Evolutionary conservation across 441 rosid species (phyloP).

Genomic region (Arabidopsis hybrid): DNA sequence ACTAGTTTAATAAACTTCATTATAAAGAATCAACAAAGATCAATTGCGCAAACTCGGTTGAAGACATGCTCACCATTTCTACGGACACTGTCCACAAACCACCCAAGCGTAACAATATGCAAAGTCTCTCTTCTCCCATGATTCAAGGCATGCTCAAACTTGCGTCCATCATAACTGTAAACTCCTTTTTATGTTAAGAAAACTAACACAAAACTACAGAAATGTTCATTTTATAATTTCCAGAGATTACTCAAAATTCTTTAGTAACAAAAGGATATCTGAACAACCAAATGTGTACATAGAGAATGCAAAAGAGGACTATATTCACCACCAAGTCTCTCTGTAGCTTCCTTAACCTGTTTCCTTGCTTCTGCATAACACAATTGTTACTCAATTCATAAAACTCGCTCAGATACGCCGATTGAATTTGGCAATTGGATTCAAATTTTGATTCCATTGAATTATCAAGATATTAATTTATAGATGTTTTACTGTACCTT

Average conservation of each 20-base stretch:
- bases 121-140: slow-evolving; percentile 77
- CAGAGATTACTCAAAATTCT: neutral
- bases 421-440: neutral
- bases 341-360: slow-evolving; percentile 89
- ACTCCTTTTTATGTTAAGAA: slow-evolving; percentile 48
- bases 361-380: slow-evolving; percentile 73
- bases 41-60: neutral
- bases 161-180: slow-evolving; percentile 76
- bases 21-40: neutral
- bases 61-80: slow-evolving; percentile 59
- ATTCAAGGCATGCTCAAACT: slow-evolving; percentile 82
- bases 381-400: neutral
- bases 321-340: slow-evolving; percentile 86
- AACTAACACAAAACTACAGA: slow-evolving; percentile 28
- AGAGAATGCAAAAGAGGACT: slow-evolving; percentile 76
- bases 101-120: slow-evolving; percentile 74
- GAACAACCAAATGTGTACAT: slow-evolving; percentile 90
- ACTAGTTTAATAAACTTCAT: neutral
- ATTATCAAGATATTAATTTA: no score
- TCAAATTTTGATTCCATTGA: neutral
- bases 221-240: neutral
- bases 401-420: neutral
- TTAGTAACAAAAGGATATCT: slow-evolving; percentile 67
- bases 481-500: slow-evolving; percentile 51
- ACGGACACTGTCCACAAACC: slow-evolving; percentile 90